Evolutionary conservation across 78 protist species (phyloP).

Genomic region (Dictyostelium brefeldianum): DNA sequence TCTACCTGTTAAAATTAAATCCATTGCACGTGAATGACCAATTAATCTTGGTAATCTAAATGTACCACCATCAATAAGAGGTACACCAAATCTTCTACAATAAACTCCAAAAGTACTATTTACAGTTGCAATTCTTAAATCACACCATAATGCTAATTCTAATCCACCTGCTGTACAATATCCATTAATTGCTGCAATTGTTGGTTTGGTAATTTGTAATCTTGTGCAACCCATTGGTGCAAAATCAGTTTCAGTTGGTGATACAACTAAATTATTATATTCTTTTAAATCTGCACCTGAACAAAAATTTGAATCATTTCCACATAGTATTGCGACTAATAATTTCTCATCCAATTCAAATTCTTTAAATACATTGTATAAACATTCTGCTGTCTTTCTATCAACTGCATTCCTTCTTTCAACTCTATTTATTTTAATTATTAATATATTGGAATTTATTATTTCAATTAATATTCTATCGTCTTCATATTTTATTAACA

Average conservation of each 20-base stretch:
- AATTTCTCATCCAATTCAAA: conserved; percentile 75
- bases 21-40: conserved; percentile 86
- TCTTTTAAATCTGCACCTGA: conserved; percentile 93
- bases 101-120: conserved; percentile 83
- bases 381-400: conserved; percentile 75
- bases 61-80: conserved; percentile 93
- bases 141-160: conserved; percentile 91
- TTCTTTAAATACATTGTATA: conserved; percentile 59
- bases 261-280: neutral
- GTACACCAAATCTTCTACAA: conserved; percentile 92
- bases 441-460: neutral
- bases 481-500: neutral
- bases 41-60: conserved; percentile 89
- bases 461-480: neutral
- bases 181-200: conserved; percentile 80
- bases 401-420: conserved; percentile 81
- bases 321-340: conserved; percentile 83
- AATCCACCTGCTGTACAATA: conserved; percentile 92
- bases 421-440: conserved; percentile 70
- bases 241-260: conserved; percentile 28
- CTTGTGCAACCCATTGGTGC: conserved; percentile 90
- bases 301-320: conserved; percentile 81
- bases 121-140: conserved; percentile 49
- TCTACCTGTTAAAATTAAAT: conserved; percentile 90
- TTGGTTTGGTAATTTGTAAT: conserved; percentile 82